Percentiles rank a stretch among this genome's conserved stretches.
These are phyloP conservation scores for Eimeria maxima DNA, from an alignment of 169 alveolate species.

Conservation along the genomic window DNA sequence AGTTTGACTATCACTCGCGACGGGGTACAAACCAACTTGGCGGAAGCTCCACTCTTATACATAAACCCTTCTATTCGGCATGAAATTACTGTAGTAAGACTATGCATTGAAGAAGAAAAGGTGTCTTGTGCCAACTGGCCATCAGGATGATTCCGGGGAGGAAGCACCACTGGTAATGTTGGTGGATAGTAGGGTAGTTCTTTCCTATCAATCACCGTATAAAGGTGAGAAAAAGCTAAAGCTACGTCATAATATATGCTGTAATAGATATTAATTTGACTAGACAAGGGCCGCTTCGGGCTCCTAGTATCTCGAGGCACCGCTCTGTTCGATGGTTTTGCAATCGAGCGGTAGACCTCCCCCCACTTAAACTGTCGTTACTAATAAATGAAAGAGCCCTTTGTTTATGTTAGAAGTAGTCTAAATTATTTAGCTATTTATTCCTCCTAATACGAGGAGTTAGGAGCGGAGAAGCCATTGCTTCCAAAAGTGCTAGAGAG, in stretches of 20 bases:
- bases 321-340: conserved; percentile 76
- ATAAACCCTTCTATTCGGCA: conserved; percentile 80
- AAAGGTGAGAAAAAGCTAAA: neutral
- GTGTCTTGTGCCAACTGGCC: neutral
- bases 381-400: neutral
- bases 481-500: conserved; percentile 5
- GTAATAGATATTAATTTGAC: neutral
- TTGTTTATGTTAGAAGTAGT: neutral
- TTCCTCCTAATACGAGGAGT: neutral
- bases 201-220: conserved; percentile 57
- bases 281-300: conserved; percentile 80
- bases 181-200: conserved; percentile 37
- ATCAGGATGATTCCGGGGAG: conserved; percentile 71
- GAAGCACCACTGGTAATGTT: conserved; percentile 61
- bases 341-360: conserved; percentile 50
- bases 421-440: neutral
- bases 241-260: neutral
- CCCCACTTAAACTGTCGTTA: neutral
- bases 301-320: conserved; percentile 48
- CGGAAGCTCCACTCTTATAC: conserved; percentile 61
- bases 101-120: neutral
- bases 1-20: conserved; percentile 13
- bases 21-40: conserved; percentile 10
- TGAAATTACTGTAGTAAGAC: conserved; percentile 73
- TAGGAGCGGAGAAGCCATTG: neutral